Conservation (phyloP, 2,329 filamentous ascomycete genomes). For the Penicillium janthinellum region DNA sequence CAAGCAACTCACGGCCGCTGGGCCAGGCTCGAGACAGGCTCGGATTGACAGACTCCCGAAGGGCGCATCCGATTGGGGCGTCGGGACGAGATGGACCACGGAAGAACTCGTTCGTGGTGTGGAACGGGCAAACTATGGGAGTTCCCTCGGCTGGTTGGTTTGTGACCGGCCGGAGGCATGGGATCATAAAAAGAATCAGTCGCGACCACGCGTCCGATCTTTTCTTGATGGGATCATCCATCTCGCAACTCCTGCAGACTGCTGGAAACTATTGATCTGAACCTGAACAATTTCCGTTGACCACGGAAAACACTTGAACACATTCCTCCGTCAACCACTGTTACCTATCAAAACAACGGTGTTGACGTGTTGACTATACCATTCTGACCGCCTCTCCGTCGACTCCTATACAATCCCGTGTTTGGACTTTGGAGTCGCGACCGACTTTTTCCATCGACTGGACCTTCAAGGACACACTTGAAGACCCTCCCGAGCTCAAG, state of each 20-base stretch:
- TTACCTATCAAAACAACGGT: constrained; percentile 1
- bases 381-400: neutral
- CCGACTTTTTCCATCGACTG: neutral
- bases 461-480: too few relatives aligned
- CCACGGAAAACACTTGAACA: too few relatives aligned
- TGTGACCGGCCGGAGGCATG: neutral
- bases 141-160: neutral
- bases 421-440: neutral
- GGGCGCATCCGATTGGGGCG: neutral
- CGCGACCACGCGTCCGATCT: neutral
- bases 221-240: neutral
- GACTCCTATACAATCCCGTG: neutral
- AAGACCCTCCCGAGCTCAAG: neutral
- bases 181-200: neutral
- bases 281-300: neutral
- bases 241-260: neutral
- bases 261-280: neutral
- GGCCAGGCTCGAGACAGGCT: neutral
- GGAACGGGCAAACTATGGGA: neutral
- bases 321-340: too few relatives aligned
- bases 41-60: neutral
- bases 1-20: neutral
- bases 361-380: neutral
- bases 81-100: neutral
- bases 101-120: neutral